A percentile compares a stretch with the other conserved stretches of the same genome.
Evolutionary conservation across 257 asterid species (phyloP).

Genomic region (Pogostemon cablin): DNA sequence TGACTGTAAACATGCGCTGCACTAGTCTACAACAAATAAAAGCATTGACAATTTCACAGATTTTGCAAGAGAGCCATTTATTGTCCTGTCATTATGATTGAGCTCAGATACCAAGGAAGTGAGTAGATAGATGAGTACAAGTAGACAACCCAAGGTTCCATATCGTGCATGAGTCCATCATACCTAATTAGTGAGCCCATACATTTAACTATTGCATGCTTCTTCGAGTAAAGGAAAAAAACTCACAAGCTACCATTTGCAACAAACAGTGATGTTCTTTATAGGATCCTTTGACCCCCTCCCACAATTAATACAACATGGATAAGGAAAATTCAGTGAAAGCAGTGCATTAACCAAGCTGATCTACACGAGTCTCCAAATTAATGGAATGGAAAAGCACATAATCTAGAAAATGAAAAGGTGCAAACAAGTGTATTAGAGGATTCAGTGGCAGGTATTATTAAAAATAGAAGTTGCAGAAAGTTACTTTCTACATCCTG

Average conservation of each 20-base stretch:
- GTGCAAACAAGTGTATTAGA: too few species aligned
- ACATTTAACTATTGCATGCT: not conserved
- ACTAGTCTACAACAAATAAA: not conserved
- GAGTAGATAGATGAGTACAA: slow-evolving; percentile 11
- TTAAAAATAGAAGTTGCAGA: slow-evolving; percentile 27
- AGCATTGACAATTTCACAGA: too few species aligned
- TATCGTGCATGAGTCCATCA: not conserved
- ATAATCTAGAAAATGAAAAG: too few species aligned
- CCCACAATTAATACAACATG: not conserved
- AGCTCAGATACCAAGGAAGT: not conserved
- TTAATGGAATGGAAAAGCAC: too few species aligned
- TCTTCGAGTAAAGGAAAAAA: not conserved
- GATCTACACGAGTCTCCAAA: slow-evolving; percentile 4
- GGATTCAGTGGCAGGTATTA: not conserved
- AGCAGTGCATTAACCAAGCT: not conserved
- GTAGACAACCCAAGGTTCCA: not conserved
- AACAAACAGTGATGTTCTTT: not conserved
- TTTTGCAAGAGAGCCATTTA: too few species aligned
- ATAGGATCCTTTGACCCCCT: not conserved
- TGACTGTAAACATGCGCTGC: not conserved
- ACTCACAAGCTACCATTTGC: not conserved
- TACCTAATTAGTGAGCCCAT: not conserved
- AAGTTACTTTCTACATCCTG: slow-evolving; percentile 45
- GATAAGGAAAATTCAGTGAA: not conserved
- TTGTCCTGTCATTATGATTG: slow-evolving; percentile 3